Evolutionary conservation across 2,329 filamentous ascomycete species (phyloP).

Genomic region (Pestalotiopsis fici): DNA sequence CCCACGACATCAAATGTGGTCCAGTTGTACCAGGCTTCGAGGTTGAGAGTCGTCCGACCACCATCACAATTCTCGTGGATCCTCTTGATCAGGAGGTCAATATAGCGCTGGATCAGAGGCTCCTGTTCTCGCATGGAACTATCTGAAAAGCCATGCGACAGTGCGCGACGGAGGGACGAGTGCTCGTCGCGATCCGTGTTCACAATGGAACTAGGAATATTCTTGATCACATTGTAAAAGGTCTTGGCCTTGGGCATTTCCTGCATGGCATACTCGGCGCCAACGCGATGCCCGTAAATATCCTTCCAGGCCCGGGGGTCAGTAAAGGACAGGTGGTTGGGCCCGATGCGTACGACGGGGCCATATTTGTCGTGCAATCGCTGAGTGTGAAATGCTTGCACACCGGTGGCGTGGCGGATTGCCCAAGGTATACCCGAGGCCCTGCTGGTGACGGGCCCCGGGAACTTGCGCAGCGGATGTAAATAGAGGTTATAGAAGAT

Average conservation of each 20-base stretch:
- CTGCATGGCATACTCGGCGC: conserved; percentile 15
- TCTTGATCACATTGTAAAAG: conserved; percentile 18
- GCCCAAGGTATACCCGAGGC: conserved; percentile 25
- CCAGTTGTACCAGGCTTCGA: conserved; percentile 39
- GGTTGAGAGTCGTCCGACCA: conserved; percentile 24
- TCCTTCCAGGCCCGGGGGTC: conserved; percentile 30
- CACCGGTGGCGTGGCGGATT: conserved; percentile 18
- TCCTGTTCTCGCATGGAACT: conserved; percentile 28
- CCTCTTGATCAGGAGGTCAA: conserved; percentile 39
- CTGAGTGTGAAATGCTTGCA: conserved; percentile 23
- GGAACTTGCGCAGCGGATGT: conserved; percentile 26
- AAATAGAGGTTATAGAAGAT: conserved; percentile 29
- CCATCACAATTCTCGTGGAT: conserved; percentile 32
- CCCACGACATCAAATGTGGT: conserved; percentile 30
- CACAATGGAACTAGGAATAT: conserved; percentile 26
- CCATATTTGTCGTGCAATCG: conserved; percentile 24
- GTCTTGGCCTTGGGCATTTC: conserved; percentile 23
- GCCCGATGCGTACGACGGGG: conserved; percentile 21
- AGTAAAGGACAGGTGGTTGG: conserved; percentile 30
- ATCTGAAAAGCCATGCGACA: conserved; percentile 31
- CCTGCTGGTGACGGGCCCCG: conserved; percentile 22
- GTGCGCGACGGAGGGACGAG: conserved; percentile 24
- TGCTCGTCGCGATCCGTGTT: conserved; percentile 28
- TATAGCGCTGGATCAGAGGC: conserved; percentile 35
- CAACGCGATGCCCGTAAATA: conserved; percentile 32